Percentiles rank a stretch among this genome's conserved stretches.
Evolutionary conservation across 2,329 filamentous ascomycete species (phyloP).

Genomic region (Penicillium sp.): DNA sequence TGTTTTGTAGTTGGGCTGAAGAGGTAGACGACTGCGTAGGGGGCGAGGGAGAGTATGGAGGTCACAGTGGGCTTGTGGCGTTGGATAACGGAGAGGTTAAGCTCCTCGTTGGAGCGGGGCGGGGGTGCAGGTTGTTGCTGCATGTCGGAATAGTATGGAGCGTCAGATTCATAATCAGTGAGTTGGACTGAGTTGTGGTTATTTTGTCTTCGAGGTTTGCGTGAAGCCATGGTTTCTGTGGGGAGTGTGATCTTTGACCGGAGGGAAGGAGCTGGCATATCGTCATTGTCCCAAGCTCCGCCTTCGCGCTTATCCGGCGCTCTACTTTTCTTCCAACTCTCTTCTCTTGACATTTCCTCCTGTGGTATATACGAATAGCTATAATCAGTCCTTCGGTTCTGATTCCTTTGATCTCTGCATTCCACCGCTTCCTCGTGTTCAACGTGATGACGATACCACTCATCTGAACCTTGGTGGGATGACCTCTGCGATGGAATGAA

Average conservation of each 20-base stretch:
- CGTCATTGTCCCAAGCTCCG: conserved; percentile 12
- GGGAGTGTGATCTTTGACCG: background rate
- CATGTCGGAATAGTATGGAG: conserved; percentile 48
- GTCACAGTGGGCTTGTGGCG: conserved; percentile 75
- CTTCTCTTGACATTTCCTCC: background rate
- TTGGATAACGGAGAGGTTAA: conserved; percentile 81
- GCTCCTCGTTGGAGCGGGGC: conserved; percentile 71
- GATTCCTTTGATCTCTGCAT: background rate
- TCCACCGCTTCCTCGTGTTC: background rate
- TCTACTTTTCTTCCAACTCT: background rate
- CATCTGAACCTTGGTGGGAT: conserved; percentile 9
- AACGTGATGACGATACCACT: conserved; percentile 4
- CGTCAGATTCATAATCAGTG: conserved; percentile 67
- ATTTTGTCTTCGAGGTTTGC: conserved; percentile 35
- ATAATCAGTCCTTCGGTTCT: background rate
- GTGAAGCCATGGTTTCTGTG: conserved; percentile 30
- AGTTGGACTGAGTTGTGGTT: conserved; percentile 27
- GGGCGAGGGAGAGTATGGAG: conserved; percentile 74
- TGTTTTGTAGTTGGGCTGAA: conserved; percentile 63
- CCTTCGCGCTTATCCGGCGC: conserved; percentile 5
- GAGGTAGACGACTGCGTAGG: conserved; percentile 82
- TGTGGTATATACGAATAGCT: background rate
- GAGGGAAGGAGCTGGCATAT: conserved; percentile 6
- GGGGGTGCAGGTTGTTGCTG: conserved; percentile 43
- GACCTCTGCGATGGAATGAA: conserved; percentile 13